Base-by-base conservation (phyloP, 129 eudicot genomes). In the Arctium lappa region DNA sequence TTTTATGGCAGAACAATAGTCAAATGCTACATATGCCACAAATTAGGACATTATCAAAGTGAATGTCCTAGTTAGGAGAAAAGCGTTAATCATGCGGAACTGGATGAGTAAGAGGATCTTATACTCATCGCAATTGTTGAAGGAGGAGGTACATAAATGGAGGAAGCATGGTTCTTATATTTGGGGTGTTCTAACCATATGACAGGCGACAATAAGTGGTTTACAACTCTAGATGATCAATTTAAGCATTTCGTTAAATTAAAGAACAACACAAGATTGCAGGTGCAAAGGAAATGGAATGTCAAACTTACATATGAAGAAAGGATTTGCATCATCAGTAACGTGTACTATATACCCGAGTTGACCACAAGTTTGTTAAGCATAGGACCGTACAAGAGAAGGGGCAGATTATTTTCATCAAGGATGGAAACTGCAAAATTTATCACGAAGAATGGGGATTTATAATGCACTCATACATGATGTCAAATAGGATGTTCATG, bases 21-120 rank as follows among this genome's bases (percentile, higher is more conserved):
- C 2, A 31, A 76, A 37, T 76, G 80, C 11, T 76, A 8, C 37
- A 76, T 18, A n/a, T 76, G 69, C 46, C 80, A 76, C 37, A 76
- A 16, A 6, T 36, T 76, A 16, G 80, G 69, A 76, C 27, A 22
- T 22, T 22, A 22, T 22, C 27, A 22, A 22, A 22, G 27, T 22
- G 27, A 22, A 22, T 22, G 69, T 44, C 30, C 27, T 22, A 22
- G 30, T 30, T 15, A 53, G 56, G 40, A 73, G 8, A 73, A 38
- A 8, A 40, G n/a, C 6, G 77, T 29, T 3, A 36, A 73, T 37
- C 36, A 34, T 73, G 31, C 53, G 8, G 44, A 73, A 39, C 9
- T 73, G 3, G 77, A 73, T 34, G 53, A 73, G 18, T 39, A 7
- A 7, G 80, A 44, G 6, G 69, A 46, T 15, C 46, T 76, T 9